Base-by-base conservation (phyloP, 345 rosid genomes). In the Citrus unshiu region DNA sequence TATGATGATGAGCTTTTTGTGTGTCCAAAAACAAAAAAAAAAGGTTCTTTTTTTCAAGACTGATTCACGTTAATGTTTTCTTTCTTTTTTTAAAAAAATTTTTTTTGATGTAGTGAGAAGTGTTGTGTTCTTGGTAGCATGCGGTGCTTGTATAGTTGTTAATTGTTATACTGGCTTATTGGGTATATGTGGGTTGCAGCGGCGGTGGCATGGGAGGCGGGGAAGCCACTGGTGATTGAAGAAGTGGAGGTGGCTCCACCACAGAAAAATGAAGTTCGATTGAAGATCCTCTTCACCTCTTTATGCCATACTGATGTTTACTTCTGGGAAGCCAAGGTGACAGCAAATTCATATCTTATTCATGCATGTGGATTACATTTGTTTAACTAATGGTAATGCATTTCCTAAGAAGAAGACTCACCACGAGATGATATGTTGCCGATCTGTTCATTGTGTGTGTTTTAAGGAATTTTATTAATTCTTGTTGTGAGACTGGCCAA, bases 291-390 rank as follows among this genome's bases (percentile, higher is more conserved):
- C 73, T 93, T 89, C 85, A 91, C 98, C 60, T 73, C 98, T 56
- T 88, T 93, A 51, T 91, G 97, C 84, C 98, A 93, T 85, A 93
- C 96, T 6, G 98, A 94, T 84, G 90, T 93, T 79, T 94, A 94
- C 88, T 94, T 93, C 89, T 94, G 98, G 98, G 98, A 94, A 75
- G 96, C 98, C 12, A 94, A 91, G 98, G 98, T 91, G 62, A 77
- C 49, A 61, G 34, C 39, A 9, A 35, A 9, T 70, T 29, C 4
- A 29, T 24, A 18, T 57, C 68, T 27, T 27, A 16, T 56, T 34
- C 3, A 13, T 9, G 1, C 37, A 24, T 16, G 8, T 24, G 12
- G 43, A 9, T 71, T 30, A 54, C 9, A 39, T 54, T 71, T 14
- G 27, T 37, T 29, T 25, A 12, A 10, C 18, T 12, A 7, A 4